Evolutionary conservation across 768 basidiomycete species (phyloP).

Genomic region (Gloeophyllum trabeum): DNA sequence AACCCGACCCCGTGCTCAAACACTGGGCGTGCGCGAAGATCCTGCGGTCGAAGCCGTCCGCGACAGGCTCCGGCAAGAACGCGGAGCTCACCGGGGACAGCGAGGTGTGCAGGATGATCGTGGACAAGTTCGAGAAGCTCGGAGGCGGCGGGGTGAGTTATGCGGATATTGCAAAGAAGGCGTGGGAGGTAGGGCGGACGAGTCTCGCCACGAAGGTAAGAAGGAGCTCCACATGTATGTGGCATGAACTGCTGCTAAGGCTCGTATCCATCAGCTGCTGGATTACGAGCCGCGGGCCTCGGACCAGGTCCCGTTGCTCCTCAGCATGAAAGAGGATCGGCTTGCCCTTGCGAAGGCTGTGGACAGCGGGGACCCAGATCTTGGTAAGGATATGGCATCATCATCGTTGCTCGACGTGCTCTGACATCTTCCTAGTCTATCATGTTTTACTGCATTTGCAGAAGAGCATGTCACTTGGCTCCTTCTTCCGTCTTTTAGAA

Average conservation of each 20-base stretch:
- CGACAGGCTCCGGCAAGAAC: slow-evolving; percentile 39
- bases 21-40: slow-evolving; percentile 98
- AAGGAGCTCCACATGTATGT: neutral
- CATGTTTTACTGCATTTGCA: slow-evolving; percentile 86
- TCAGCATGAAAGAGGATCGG: slow-evolving; percentile 91
- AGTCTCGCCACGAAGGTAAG: slow-evolving; percentile 76
- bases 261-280: slow-evolving; percentile 44
- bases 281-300: slow-evolving; percentile 83
- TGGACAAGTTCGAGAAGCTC: slow-evolving; percentile 80
- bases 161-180: slow-evolving; percentile 88
- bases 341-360: slow-evolving; percentile 83
- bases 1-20: slow-evolving; percentile 78
- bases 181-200: slow-evolving; percentile 81
- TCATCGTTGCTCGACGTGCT: neutral
- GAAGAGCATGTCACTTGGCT: slow-evolving; percentile 72
- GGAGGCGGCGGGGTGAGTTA: slow-evolving; percentile 78
- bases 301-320: slow-evolving; percentile 87
- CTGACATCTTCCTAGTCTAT: slow-evolving; percentile 49
- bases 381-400: slow-evolving; percentile 40
- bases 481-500: slow-evolving; percentile 91
- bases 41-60: slow-evolving; percentile 49
- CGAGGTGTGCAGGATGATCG: slow-evolving; percentile 71
- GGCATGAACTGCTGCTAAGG: neutral
- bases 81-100: slow-evolving; percentile 59
- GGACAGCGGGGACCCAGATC: slow-evolving; percentile 90